Evolutionary conservation across 768 basidiomycete species (phyloP).

Genomic region (Naematelia encephala): DNA sequence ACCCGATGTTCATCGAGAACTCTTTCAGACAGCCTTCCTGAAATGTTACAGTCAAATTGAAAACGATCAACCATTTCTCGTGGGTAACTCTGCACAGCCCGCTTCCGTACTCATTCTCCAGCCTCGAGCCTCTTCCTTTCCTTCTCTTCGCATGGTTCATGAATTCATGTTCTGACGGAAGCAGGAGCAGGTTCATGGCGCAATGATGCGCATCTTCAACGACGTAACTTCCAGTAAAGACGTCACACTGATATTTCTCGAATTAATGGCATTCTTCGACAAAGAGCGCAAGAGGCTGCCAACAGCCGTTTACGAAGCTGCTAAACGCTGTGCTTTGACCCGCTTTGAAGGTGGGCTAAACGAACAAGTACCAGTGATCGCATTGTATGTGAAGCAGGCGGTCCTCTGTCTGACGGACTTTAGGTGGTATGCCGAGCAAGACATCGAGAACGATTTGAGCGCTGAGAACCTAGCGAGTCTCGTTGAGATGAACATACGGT

Average conservation of each 20-base stretch:
- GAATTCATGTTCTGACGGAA: neutral
- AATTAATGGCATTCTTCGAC: constrained; percentile 36
- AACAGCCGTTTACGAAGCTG: constrained; percentile 23
- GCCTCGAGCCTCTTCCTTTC: neutral
- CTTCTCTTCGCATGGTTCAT: neutral
- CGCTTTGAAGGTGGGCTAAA: constrained; percentile 31
- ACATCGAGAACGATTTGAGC: constrained; percentile 20
- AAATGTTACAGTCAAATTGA: constrained; percentile 38
- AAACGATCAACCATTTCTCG: constrained; percentile 22
- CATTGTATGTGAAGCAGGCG: constrained; percentile 16
- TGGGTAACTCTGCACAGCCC: constrained; percentile 11
- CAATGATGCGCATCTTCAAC: constrained; percentile 18
- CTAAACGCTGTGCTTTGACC: constrained; percentile 28
- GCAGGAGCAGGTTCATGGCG: constrained; percentile 25
- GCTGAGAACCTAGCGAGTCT: constrained; percentile 32
- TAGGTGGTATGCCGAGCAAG: constrained; percentile 39
- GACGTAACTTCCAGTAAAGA: constrained; percentile 21
- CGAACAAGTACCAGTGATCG: constrained; percentile 28
- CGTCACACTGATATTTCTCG: constrained; percentile 26
- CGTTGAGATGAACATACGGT: constrained; percentile 33
- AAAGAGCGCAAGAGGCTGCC: constrained; percentile 29
- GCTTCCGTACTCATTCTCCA: too few relatives aligned
- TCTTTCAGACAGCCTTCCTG: constrained; percentile 43
- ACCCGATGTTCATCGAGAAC: constrained; percentile 29
- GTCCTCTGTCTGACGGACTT: neutral